These are phyloP conservation scores for Chrysoporthe cubensis DNA, from an alignment of 2,329 filamentous ascomycete species.

Conservation along the genomic window DNA sequence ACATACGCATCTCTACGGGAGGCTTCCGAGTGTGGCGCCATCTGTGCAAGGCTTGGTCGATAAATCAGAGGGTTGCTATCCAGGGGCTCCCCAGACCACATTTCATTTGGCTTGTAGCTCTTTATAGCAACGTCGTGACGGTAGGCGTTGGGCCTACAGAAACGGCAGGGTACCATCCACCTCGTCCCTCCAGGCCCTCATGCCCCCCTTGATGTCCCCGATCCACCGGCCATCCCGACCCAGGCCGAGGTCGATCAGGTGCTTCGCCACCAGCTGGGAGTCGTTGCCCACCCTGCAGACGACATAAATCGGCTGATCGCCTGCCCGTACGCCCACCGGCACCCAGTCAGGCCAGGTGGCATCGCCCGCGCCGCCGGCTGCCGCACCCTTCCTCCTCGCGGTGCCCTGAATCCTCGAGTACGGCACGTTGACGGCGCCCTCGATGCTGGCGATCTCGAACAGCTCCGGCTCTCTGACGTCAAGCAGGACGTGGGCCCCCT, in stretches of 20 bases:
- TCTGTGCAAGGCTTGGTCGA: conserved; percentile 8
- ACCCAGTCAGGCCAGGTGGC: conserved; percentile 17
- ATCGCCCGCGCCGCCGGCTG: not conserved
- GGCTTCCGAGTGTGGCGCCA: too few species aligned
- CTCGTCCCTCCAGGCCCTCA: conserved; percentile 71
- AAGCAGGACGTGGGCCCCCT: conserved; percentile 62
- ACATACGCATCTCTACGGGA: conserved; percentile 23
- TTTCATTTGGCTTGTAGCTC: not conserved
- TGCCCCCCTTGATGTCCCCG: conserved; percentile 72
- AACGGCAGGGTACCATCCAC: conserved; percentile 65
- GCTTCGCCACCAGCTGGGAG: conserved; percentile 71
- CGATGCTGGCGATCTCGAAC: conserved; percentile 77
- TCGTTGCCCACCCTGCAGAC: conserved; percentile 79
- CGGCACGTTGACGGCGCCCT: conserved; percentile 75
- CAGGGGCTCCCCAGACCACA: not conserved
- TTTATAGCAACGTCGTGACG: not conserved
- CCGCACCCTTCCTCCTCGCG: conserved; percentile 30
- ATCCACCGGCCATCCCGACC: conserved; percentile 61
- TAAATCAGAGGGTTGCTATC: not conserved
- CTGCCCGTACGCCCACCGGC: conserved; percentile 36
- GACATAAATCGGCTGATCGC: conserved; percentile 65
- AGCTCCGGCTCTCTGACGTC: conserved; percentile 87
- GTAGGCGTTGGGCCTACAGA: conserved; percentile 39
- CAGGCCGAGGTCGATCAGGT: conserved; percentile 65
- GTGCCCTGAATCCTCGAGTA: conserved; percentile 54